Base-by-base conservation (phyloP, 2,329 filamentous ascomycete species). In the Stagonosporopsis rhizophila region DNA sequence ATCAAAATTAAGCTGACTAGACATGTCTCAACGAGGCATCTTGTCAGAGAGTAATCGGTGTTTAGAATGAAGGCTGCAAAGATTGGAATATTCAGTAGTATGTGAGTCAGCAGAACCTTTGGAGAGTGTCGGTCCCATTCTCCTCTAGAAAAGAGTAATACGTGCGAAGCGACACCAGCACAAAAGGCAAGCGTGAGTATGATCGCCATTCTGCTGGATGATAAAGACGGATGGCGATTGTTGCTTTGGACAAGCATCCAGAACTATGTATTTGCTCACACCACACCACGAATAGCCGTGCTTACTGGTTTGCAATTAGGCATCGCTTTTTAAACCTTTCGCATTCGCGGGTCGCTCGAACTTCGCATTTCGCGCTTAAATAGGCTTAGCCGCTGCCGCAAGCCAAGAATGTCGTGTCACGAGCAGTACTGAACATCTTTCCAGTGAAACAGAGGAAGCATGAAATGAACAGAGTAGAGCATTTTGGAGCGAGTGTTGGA, bases 71-170 rank as follows among this genome's bases (percentile, higher is more conserved):
- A 25, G 35, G 22, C 41, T n/a, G 19, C 12, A 19, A 56, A 42
- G 27, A 42, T 25, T 3, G 14, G 11, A 3, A 12, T 25, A 19
- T 17, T 46, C 3, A 51, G 11, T 14, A 51, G 27, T 5, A 27
- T 32, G 23, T 30, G 19, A 15, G 15, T 37, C 14, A 46, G 22
- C 4, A 38, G 12, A 3, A 56, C 4, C 22, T 12, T 32, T 17
- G 47, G 53, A 8, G 53, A 23, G n/a, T 46, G 8, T 30, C 46
- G 40, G 17, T 50, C 46, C 52, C 52, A 56, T 41, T 56, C 52
- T 4, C 35, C 35, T 6, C 23, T 44, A 0, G 19, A 37, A 15
- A 56, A 56, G 7, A 56, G 25, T 4, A 56, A n/a, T 1, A 28
- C 7, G 19, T 50, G 40, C 9, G 9, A 28, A 23, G 20, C 3